phyloP scores from a whole-genome alignment of 2,329 filamentous ascomycete genomes.

The Hawksworthiomyces lignivorus region DNA sequence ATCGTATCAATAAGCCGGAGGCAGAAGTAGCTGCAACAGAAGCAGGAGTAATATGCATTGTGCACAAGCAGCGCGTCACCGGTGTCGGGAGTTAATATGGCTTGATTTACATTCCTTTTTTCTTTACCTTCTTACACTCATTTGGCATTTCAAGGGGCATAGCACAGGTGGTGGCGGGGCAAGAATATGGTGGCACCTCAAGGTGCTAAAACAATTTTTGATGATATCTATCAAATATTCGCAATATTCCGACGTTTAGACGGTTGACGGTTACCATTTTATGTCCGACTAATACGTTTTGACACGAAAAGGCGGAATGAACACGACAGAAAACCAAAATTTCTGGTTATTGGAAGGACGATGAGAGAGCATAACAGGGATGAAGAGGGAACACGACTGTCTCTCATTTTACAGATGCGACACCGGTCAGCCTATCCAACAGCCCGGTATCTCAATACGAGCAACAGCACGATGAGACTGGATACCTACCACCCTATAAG shows the following conservation, averaged over 20 bases:
- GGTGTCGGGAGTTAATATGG: conserved; percentile 8
- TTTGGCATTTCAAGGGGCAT: conserved; percentile 8
- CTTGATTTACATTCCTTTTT: neutral
- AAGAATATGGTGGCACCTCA: conserved; percentile 3
- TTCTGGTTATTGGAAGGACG: neutral
- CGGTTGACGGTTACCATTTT: no score
- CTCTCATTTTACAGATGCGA: no score
- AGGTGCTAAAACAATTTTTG: conserved; percentile 1
- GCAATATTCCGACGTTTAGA: neutral
- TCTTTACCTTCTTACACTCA: conserved; percentile 8
- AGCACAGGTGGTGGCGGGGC: no score
- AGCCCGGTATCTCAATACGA: no score
- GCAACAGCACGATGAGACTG: neutral
- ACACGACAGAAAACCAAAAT: no score
- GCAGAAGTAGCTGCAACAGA: no score
- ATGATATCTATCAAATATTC: neutral
- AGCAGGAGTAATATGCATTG: neutral
- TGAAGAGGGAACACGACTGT: no score
- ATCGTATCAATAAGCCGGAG: conserved; percentile 18
- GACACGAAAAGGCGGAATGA: neutral
- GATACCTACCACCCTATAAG: no score
- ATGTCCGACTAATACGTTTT: neutral
- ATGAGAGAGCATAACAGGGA: no score
- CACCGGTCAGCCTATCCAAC: no score
- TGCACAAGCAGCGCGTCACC: neutral